A percentile compares a stretch with the other conserved stretches of the same genome.
Evolutionary conservation across 2,329 filamentous ascomycete genomes (phyloP).

Genomic region (Drechslerella coelobrocha): DNA sequence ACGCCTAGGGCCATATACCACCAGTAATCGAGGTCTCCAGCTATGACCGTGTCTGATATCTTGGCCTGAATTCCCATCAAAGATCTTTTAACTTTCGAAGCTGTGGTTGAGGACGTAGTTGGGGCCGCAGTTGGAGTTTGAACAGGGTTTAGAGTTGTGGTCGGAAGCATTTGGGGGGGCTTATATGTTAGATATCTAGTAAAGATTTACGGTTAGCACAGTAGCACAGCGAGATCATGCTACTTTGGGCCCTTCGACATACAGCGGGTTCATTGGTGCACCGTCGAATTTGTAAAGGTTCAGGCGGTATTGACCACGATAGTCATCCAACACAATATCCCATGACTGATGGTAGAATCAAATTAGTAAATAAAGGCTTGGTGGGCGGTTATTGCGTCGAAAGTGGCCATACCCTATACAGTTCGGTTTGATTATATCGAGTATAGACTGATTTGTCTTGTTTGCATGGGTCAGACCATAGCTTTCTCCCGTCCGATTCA

Average conservation of each 20-base stretch:
- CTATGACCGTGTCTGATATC: slow-evolving; percentile 54
- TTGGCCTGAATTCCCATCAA: slow-evolving; percentile 56
- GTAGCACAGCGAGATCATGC: neutral
- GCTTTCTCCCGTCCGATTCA: slow-evolving; percentile 70
- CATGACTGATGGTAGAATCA: slow-evolving; percentile 55
- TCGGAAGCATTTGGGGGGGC: slow-evolving; percentile 74
- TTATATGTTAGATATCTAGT: slow-evolving; percentile 63
- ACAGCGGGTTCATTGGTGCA: slow-evolving; percentile 71
- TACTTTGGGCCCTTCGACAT: slow-evolving; percentile 55
- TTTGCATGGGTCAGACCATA: slow-evolving; percentile 71
- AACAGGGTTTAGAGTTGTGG: slow-evolving; percentile 69
- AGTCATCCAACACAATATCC: slow-evolving; percentile 64
- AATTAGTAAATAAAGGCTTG: neutral
- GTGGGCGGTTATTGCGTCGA: neutral
- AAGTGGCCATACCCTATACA: slow-evolving; percentile 64
- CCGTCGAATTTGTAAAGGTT: slow-evolving; percentile 71
- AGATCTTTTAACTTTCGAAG: slow-evolving; percentile 57
- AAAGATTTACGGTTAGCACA: neutral
- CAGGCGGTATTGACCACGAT: slow-evolving; percentile 69
- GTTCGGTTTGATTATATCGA: slow-evolving; percentile 71
- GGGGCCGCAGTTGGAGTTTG: slow-evolving; percentile 48
- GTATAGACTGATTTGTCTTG: slow-evolving; percentile 66
- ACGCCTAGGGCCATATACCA: slow-evolving; percentile 64
- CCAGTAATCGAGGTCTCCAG: slow-evolving; percentile 59
- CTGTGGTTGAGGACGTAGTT: slow-evolving; percentile 57